Base-by-base conservation (phyloP, 169 alveolate genomes). In the Eimeria necatrix region DNA sequence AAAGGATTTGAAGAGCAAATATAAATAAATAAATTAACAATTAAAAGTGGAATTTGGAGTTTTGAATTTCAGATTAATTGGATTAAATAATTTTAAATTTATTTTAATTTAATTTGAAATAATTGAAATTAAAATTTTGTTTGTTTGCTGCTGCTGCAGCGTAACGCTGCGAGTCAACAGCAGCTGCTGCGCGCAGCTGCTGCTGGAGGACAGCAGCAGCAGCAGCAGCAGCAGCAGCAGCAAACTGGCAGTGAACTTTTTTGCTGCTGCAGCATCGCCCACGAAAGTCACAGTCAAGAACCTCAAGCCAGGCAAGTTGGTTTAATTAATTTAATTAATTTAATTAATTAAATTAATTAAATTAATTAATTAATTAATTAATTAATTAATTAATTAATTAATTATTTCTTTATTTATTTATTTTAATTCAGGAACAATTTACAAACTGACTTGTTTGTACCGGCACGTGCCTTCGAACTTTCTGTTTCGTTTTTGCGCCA, bases 261-360 rank as follows among this genome's bases (percentile, higher is more conserved):
- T 71, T 18, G 16, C 46, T 22, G 20, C 24, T 22, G 83, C 24
- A 71, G 46, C 16, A 5, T n/a, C 53, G 7, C 7, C 16, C 20
- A 71, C 24, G 83, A 32, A 22, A 4, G 20, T 71, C 48, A 7
- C 18, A 22, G 52, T 71, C 24, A 12, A 71, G 24, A 48, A 48
- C 83, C 83, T 71, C 53, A 16, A 26, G 46, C 83, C 83, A 71
- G 83, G 83, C 24, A 71, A 41, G 83, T n/a, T 61, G 2, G 2
- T 14, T 9, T 5, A 14, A 4, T 7, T 14, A 22, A 9, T 20
- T 68, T 22, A 68, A 7, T 14, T 18, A 5, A 14, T 68, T 7
- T 4, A 22, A 68, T 5, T 14, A 6, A 16, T 7, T 18, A 0
- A 26, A 6, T 56, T 3, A 26, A 26, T 16, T 61, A 3, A 14